phyloP scores from a whole-genome alignment of 768 basidiomycete species.

The Tylopilus rubrobrunneus region DNA sequence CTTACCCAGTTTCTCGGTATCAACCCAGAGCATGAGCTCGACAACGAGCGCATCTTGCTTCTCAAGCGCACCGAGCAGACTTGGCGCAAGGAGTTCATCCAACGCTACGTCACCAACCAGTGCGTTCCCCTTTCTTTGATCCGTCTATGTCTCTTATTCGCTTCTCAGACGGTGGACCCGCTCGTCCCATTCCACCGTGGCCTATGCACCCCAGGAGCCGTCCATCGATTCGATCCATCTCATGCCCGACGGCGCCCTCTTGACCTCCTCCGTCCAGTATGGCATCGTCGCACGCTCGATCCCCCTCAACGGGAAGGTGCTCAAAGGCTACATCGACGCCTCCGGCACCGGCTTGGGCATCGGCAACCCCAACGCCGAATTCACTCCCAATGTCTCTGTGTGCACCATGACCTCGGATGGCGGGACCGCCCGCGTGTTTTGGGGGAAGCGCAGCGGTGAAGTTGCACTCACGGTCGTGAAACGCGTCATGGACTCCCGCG shows the following conservation, averaged over 20 bases:
- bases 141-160: not conserved
- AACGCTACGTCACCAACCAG: slow-evolving; percentile 52
- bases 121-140: slow-evolving; percentile 26
- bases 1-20: slow-evolving; percentile 63
- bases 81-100: slow-evolving; percentile 72
- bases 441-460: slow-evolving; percentile 72
- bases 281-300: slow-evolving; percentile 72
- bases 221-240: slow-evolving; percentile 56
- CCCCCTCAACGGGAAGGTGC: slow-evolving; percentile 64
- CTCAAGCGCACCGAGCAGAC: slow-evolving; percentile 53
- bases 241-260: slow-evolving; percentile 51
- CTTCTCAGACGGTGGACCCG: slow-evolving; percentile 62
- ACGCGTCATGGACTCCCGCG: slow-evolving; percentile 55
- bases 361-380: slow-evolving; percentile 74
- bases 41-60: slow-evolving; percentile 42
- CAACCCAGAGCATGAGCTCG: slow-evolving; percentile 56
- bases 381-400: slow-evolving; percentile 60
- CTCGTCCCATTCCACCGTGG: slow-evolving; percentile 54
- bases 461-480: slow-evolving; percentile 57
- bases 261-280: slow-evolving; percentile 61
- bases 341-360: slow-evolving; percentile 55
- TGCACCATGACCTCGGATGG: slow-evolving; percentile 60
- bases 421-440: slow-evolving; percentile 61
- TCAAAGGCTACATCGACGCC: slow-evolving; percentile 68
- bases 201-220: slow-evolving; percentile 63